phyloP scores from a whole-genome alignment of 306 rosid species.

The Lathyrus aphaca region DNA sequence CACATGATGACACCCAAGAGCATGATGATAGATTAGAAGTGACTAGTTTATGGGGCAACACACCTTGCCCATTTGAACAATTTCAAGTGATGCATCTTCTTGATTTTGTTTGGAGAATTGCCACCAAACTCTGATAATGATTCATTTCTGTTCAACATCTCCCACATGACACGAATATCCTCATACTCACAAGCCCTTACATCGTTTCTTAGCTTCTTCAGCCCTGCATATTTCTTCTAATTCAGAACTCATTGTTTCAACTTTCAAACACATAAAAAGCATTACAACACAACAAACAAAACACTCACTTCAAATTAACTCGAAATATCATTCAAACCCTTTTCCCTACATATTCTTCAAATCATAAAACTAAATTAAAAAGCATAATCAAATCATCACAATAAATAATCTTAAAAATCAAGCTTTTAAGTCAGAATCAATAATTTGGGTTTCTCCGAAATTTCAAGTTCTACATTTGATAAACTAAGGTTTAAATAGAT shows the following conservation, averaged over 20 bases:
- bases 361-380: background rate
- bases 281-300: background rate
- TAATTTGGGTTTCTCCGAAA: background rate
- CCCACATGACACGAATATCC: conserved; percentile 93
- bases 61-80: conserved; percentile 65
- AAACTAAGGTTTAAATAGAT: no score
- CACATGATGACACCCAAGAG: conserved; percentile 11
- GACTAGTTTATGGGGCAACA: conserved; percentile 49
- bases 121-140: conserved; percentile 33
- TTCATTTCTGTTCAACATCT: conserved; percentile 66
- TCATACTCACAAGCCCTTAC: conserved; percentile 72
- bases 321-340: no score
- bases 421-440: background rate
- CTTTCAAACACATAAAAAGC: background rate
- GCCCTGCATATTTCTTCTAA: conserved; percentile 50
- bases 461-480: no score
- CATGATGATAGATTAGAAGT: conserved; percentile 38
- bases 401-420: background rate
- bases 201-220: conserved; percentile 60
- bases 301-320: background rate
- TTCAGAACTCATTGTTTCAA: background rate
- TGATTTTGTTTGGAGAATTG: conserved; percentile 37
- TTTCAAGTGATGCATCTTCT: conserved; percentile 46
- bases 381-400: background rate
- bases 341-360: no score